Evolutionary conservation across 2,329 filamentous ascomycete genomes (phyloP).

Genomic region (Tothia fuscella): DNA sequence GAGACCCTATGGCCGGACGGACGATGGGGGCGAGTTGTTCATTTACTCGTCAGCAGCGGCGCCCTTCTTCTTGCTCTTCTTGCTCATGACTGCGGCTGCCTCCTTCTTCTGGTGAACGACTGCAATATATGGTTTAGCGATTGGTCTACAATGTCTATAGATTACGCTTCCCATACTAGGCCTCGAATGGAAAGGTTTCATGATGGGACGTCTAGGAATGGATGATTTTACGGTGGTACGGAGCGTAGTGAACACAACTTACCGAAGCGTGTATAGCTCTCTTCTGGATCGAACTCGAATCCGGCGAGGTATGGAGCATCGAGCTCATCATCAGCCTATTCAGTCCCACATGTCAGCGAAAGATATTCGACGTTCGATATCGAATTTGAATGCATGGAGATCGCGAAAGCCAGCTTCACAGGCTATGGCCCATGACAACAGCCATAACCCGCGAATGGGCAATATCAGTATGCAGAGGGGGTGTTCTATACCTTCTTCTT

Average conservation of each 20-base stretch:
- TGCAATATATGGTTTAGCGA: no score
- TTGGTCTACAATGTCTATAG: no score
- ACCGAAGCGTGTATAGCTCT: conserved; percentile 84
- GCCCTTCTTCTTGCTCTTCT: no score
- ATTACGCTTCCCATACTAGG: no score
- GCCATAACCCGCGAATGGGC: background rate
- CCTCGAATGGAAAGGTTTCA: no score
- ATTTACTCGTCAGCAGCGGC: no score
- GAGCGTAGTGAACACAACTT: conserved; percentile 49
- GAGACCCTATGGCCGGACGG: no score
- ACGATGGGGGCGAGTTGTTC: no score
- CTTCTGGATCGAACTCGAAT: conserved; percentile 93
- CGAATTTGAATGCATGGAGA: background rate
- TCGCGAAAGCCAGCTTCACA: background rate
- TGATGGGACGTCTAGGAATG: no score
- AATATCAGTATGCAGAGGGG: background rate
- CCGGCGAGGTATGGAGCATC: conserved; percentile 78
- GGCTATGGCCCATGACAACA: background rate
- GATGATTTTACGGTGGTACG: no score
- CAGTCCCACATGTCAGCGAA: background rate
- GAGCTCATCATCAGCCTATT: conserved; percentile 79
- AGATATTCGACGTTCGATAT: conserved; percentile 13
- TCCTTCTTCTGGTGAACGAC: no score
- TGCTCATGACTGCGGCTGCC: no score
- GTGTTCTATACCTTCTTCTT: conserved; percentile 71